A percentile compares a stretch with the other conserved stretches of the same genome.
Conservation (phyloP, 75 land plant species). For the Selaginella tamariscina region DNA sequence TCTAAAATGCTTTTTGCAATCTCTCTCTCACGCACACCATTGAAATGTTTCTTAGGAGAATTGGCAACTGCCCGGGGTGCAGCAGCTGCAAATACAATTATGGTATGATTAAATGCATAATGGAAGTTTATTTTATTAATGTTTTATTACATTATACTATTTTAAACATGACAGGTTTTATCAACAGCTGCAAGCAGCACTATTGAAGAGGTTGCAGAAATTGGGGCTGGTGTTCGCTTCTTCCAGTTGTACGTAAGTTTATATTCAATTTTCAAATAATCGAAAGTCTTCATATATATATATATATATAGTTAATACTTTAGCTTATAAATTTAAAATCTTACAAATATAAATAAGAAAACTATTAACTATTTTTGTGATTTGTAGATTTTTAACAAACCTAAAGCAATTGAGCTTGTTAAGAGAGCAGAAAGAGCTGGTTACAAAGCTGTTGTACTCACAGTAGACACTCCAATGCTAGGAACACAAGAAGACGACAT, state of each 20-base stretch:
- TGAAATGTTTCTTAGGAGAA: slow-evolving; percentile 51
- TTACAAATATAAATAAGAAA: no score
- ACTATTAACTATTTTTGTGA: no score
- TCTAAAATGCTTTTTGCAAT: no score
- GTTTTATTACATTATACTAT: not conserved
- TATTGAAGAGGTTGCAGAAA: slow-evolving; percentile 77
- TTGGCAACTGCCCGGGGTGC: slow-evolving; percentile 86
- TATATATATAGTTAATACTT: no score
- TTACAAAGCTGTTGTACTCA: slow-evolving; percentile 45
- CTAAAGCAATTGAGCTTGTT: slow-evolving; percentile 23
- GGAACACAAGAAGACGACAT: slow-evolving; percentile 51
- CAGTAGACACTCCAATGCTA: slow-evolving; percentile 41
- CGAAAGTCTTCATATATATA: no score
- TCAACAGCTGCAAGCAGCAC: slow-evolving; percentile 42
- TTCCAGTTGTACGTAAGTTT: slow-evolving; percentile 69
- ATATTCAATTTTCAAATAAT: slow-evolving; percentile 8
- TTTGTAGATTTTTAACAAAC: not conserved
- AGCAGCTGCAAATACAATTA: slow-evolving; percentile 57
- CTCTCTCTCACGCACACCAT: slow-evolving; percentile 75
- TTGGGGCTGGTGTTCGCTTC: slow-evolving; percentile 56
- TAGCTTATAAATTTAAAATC: no score
- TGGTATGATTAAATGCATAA: slow-evolving; percentile 33
- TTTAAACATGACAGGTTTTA: slow-evolving; percentile 32
- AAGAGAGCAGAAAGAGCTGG: slow-evolving; percentile 54
- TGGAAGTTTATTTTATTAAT: not conserved